These are phyloP conservation scores for Ochromonas danica DNA, from an alignment of 108 stramenopile species.

Conservation along the genomic window DNA sequence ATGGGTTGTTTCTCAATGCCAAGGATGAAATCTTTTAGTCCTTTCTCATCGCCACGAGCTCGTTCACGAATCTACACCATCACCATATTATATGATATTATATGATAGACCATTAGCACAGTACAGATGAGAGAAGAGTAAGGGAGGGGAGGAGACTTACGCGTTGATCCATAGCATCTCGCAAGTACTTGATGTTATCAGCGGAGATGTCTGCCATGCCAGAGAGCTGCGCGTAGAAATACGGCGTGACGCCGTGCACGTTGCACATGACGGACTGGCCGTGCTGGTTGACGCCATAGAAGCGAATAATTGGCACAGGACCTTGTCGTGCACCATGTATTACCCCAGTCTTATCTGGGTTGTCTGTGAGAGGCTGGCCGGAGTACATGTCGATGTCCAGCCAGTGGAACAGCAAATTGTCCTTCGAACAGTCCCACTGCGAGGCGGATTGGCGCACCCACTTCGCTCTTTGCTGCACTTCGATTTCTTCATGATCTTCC, in stretches of 20 bases:
- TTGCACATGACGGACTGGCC: constrained; percentile 86
- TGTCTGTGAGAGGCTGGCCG: constrained; percentile 60
- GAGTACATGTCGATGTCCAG: constrained; percentile 90
- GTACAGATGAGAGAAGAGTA: no score
- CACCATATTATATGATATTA: not conserved
- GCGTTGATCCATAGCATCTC: constrained; percentile 35
- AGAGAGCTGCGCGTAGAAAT: constrained; percentile 64
- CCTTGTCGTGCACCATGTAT: constrained; percentile 61
- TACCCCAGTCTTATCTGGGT: constrained; percentile 66
- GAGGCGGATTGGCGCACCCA: constrained; percentile 29
- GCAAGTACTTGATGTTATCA: constrained; percentile 51
- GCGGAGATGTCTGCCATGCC: not conserved
- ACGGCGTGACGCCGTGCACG: constrained; percentile 94
- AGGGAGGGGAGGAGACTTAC: no score
- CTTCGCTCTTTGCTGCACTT: not conserved
- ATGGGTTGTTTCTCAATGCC: constrained; percentile 64
- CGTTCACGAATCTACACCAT: not conserved
- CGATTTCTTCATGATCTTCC: not conserved
- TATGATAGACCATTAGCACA: not conserved
- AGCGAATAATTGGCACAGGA: constrained; percentile 81
- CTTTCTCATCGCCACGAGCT: constrained; percentile 30
- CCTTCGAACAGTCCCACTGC: constrained; percentile 42
- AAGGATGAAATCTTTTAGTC: constrained; percentile 46
- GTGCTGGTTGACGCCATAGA: constrained; percentile 84
- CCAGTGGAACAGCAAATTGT: constrained; percentile 82